Evolutionary conservation across 1,284 basidiomycete genomes (phyloP).

Genomic region (Marasmius tenuissimus): DNA sequence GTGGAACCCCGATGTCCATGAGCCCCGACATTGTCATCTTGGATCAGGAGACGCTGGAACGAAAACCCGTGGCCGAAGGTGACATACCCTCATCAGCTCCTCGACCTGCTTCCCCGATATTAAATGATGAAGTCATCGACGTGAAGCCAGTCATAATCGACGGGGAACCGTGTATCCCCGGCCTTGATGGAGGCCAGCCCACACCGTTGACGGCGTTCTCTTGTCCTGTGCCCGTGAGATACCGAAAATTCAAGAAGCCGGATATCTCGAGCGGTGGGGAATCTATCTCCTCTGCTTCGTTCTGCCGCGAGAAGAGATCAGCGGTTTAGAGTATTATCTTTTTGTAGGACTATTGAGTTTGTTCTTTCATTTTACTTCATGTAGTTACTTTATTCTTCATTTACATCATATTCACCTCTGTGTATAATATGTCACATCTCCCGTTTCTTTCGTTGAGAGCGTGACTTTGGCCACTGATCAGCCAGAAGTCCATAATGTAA

Average conservation of each 20-base stretch:
- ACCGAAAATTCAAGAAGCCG: background rate
- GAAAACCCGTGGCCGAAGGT: background rate
- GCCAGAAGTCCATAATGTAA: too few species aligned
- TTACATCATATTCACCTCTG: too few species aligned
- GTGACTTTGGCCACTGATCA: too few species aligned
- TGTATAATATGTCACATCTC: too few species aligned
- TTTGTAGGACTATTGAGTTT: too few species aligned
- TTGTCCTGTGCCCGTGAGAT: background rate
- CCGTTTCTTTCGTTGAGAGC: too few species aligned
- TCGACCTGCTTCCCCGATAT: background rate
- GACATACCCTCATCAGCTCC: background rate
- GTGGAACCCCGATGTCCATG: conserved; percentile 2
- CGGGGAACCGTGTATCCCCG: background rate
- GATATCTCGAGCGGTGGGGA: background rate
- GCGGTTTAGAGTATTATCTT: too few species aligned
- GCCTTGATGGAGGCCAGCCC: background rate
- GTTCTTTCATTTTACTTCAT: too few species aligned
- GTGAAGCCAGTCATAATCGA: background rate
- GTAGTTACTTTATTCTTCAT: too few species aligned
- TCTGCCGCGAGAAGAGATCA: too few species aligned
- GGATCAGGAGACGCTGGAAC: background rate
- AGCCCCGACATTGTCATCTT: background rate
- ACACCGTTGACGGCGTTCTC: background rate
- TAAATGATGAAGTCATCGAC: background rate
- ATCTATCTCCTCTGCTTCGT: background rate